Evolutionary conservation across 2,329 filamentous ascomycete species (phyloP).

Genomic region (Verticillium dahliae): DNA sequence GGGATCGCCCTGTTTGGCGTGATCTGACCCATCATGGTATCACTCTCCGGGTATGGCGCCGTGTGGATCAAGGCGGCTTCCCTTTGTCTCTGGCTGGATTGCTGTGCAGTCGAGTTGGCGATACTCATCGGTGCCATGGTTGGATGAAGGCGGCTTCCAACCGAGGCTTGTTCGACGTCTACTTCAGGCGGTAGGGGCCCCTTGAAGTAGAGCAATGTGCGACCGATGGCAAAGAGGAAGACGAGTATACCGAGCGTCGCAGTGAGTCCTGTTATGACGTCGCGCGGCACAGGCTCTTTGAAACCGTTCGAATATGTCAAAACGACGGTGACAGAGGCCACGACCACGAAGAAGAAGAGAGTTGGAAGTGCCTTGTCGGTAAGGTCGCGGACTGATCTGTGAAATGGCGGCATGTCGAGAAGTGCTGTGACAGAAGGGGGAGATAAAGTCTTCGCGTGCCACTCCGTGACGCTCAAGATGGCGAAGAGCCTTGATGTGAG

Average conservation of each 20-base stretch:
- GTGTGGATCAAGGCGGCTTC: neutral
- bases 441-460: neutral
- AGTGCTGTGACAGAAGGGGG: neutral
- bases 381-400: conserved; percentile 5
- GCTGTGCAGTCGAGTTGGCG: neutral
- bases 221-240: conserved; percentile 4
- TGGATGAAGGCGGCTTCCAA: neutral
- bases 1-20: neutral
- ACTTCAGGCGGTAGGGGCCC: neutral
- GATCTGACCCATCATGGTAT: neutral
- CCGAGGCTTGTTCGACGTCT: neutral
- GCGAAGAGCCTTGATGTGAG: neutral
- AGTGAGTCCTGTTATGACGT: neutral
- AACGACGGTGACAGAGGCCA: conserved; percentile 5
- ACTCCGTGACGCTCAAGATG: neutral
- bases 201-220: conserved; percentile 4
- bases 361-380: conserved; percentile 4
- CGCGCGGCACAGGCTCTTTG: conserved; percentile 1
- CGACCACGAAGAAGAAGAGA: conserved; percentile 2
- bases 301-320: conserved; percentile 6
- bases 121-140: neutral
- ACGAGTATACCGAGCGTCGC: conserved; percentile 2
- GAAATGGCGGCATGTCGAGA: conserved; percentile 1
- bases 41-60: neutral
- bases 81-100: neutral